These are phyloP conservation scores for Thelonectria rubi DNA, from an alignment of 2,329 filamentous ascomycete genomes.

Conservation along the genomic window DNA sequence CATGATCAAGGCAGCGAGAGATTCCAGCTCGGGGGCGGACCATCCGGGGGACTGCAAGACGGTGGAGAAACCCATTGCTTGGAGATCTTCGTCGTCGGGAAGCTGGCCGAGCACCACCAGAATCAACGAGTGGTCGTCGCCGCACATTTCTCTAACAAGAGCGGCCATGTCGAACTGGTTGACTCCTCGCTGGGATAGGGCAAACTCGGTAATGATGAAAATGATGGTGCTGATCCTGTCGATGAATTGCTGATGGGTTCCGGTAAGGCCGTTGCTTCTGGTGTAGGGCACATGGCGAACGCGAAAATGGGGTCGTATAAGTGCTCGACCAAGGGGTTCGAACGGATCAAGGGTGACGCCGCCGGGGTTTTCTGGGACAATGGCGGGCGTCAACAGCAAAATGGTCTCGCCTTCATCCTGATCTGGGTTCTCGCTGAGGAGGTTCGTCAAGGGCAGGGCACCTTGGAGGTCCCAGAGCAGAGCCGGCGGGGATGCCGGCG, in stretches of 20 bases:
- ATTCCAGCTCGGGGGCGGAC: constrained; percentile 56
- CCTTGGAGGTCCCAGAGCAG: constrained; percentile 55
- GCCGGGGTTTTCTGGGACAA: constrained; percentile 55
- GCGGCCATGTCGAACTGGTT: constrained; percentile 64
- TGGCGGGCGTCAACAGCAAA: constrained; percentile 68
- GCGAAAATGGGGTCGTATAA: constrained; percentile 67
- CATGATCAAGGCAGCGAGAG: constrained; percentile 62
- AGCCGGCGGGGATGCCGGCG: constrained; percentile 32
- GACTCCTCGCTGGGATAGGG: constrained; percentile 53
- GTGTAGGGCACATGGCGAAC: constrained; percentile 79
- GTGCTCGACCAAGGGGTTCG: constrained; percentile 71
- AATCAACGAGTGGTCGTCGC: constrained; percentile 59
- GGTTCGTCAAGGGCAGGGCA: constrained; percentile 58
- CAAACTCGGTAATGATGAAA: constrained; percentile 65
- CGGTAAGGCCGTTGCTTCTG: constrained; percentile 69
- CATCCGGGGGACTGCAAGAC: constrained; percentile 61
- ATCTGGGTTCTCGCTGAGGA: constrained; percentile 44
- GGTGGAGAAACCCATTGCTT: constrained; percentile 59
- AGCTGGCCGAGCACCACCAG: constrained; percentile 62
- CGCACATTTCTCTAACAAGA: constrained; percentile 51
- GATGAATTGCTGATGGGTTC: constrained; percentile 70
- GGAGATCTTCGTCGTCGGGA: constrained; percentile 48
- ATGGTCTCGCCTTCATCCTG: constrained; percentile 59
- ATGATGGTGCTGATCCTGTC: constrained; percentile 67
- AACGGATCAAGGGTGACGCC: constrained; percentile 70